These are phyloP conservation scores for Panicum hallii DNA, from an alignment of 202 grass and related monocot species.

Conservation along the genomic window DNA sequence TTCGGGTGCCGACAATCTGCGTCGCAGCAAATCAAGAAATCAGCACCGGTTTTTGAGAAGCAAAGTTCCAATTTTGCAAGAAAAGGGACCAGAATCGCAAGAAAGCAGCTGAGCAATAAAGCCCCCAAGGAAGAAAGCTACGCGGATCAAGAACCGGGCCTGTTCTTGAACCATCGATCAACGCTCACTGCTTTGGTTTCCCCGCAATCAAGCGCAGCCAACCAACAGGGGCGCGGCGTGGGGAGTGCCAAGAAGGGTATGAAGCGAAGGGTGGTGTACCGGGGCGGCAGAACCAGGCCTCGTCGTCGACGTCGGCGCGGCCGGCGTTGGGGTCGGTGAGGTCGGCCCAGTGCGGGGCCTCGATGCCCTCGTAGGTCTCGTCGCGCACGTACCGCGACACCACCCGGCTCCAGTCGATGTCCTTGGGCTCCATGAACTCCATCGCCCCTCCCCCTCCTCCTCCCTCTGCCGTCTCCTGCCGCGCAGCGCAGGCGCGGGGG, in stretches of 20 bases:
- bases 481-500: not conserved
- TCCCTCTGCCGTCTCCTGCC: not conserved
- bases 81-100: not conserved
- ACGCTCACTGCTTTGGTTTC: not conserved
- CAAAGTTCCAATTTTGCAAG: not conserved
- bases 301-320: slow-evolving; percentile 58
- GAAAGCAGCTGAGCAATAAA: no score
- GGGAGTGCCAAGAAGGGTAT: not conserved
- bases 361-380: slow-evolving; percentile 91
- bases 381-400: slow-evolving; percentile 82
- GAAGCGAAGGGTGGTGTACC: slow-evolving; percentile 42
- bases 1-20: slow-evolving; percentile 90
- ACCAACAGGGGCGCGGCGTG: not conserved
- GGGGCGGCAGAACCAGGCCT: slow-evolving; percentile 90
- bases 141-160: slow-evolving; percentile 27
- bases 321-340: slow-evolving; percentile 57
- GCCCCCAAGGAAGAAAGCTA: no score
- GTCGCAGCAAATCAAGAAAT: slow-evolving; percentile 25
- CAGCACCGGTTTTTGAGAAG: not conserved
- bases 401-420: slow-evolving; percentile 91
- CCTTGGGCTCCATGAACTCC: slow-evolving; percentile 80
- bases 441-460: not conserved
- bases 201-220: not conserved
- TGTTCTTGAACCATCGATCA: slow-evolving; percentile 4
- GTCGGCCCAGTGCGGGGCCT: slow-evolving; percentile 83